Base-by-base conservation (phyloP, 2,329 filamentous ascomycete genomes). In the Hortaea werneckii region DNA sequence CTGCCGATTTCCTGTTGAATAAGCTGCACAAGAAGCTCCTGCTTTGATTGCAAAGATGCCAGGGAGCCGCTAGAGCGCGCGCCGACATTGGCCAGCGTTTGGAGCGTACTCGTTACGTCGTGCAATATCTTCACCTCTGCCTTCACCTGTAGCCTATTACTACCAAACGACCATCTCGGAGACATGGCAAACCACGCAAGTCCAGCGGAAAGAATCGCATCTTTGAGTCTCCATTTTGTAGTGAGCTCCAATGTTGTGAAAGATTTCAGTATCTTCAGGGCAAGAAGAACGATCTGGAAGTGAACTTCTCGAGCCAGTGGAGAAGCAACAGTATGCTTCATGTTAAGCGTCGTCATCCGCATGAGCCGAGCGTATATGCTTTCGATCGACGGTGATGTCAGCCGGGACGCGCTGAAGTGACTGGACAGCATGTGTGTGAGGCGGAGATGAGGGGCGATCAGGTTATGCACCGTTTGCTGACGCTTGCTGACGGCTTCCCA, bases 131-230 rank as follows among this genome's bases (percentile, higher is more conserved):
- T 83, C 30, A 87, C 79, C 66, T 99, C 92, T 0, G 94, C 90
- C 70, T 94, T 96, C 43, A 96, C 73, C 62, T 98, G 92, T 11
- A 98, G 70, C 41, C 86, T 78, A 61, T 95, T 98, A 57, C 90
- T 92, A 46, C 92, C 92, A 65, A 92, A 96, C 0, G 92, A 94
- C 90, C 92, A 98, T 54, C 73, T 79, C 10, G 89, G 87, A 5
- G 86, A 72, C 54, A 82, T 78, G 35, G 75, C 79, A 66, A 98
- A 99, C 94, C 94, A 98, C 50, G 77, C 80, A 29, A 99, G 71
- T 10, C 80, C 89, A 29, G 87, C 88, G 5, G 87, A 89, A 34
- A 99, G 66, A 43, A 95, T 82, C 54, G 87, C 81, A 59, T 96
- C 89, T 63, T 95, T 95, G 34, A 96, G 71, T 48, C 83, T 80